These are phyloP conservation scores for Phytophthora sansomeana DNA, from an alignment of 352 stramenopile genomes.

Conservation along the genomic window DNA sequence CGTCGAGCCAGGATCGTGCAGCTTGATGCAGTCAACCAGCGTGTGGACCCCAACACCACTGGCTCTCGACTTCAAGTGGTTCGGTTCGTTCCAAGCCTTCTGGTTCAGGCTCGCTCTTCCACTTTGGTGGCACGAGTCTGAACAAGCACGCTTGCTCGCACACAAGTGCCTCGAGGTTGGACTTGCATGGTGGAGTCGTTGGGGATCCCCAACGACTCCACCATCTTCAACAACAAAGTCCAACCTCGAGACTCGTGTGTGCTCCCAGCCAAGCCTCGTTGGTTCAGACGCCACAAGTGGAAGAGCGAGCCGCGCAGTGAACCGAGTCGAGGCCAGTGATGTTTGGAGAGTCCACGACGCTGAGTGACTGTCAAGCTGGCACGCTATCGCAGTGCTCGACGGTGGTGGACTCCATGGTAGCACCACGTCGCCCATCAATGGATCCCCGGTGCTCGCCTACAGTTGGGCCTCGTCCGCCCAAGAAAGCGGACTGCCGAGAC, in stretches of 20 bases:
- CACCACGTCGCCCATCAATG: conserved; percentile 32
- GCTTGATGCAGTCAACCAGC: conserved; percentile 35
- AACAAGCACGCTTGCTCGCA: no score
- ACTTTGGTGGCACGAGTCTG: no score
- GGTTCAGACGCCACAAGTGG: conserved; percentile 40
- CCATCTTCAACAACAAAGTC: conserved; percentile 19
- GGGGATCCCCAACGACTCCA: conserved; percentile 12
- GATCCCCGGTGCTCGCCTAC: conserved; percentile 22
- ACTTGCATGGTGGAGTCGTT: conserved; percentile 17
- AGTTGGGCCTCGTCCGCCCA: conserved; percentile 36
- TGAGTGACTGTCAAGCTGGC: conserved; percentile 34
- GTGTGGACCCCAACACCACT: conserved; percentile 33
- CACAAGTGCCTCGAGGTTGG: no score
- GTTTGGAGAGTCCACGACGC: conserved; percentile 31
- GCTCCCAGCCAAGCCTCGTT: conserved; percentile 24
- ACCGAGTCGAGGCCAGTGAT: conserved; percentile 24
- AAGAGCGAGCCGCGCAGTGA: conserved; percentile 25
- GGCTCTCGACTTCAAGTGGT: no score
- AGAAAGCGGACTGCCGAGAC: conserved; percentile 27
- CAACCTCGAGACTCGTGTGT: conserved; percentile 1
- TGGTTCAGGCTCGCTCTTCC: no score
- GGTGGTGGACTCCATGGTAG: conserved; percentile 13
- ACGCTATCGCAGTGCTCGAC: conserved; percentile 41
- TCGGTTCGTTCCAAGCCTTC: no score
- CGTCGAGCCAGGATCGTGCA: no score